Base-by-base conservation (phyloP, 441 rosid species). In the Brassica balearica region DNA sequence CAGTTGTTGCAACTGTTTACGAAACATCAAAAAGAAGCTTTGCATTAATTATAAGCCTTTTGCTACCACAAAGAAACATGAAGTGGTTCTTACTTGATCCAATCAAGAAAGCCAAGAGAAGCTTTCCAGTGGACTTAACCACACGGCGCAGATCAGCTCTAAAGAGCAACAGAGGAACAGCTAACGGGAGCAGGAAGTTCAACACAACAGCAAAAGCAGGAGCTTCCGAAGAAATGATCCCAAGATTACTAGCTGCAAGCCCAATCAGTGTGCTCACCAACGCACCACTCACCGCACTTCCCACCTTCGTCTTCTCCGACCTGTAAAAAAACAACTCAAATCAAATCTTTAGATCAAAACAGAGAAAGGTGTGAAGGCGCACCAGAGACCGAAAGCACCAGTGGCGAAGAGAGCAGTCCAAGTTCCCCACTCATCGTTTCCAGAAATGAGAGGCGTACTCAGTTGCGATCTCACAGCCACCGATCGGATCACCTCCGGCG, bases 381-480 rank as follows among this genome's bases (percentile, higher is more conserved):
- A 91, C 97, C 98, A 95, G 83, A 92, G 84, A 74, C 98, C 97
- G 19, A 92, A 85, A 80, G 97, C 95, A 23, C 97, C 92, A 23
- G 89, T 84, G 63, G 92, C 89, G 84, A 91, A 92, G 75, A 95
- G 93, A 20, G 88, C 86, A 53, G 97, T 91, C 97, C 97, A 95
- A 36, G 82, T 92, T 67, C 92, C 96, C 98, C 97, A 95, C 65
- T 81, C 86, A 69, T 95, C 98, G 68, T 84, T 73, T 3, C 95
- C 86, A 72, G 94, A 86, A 72, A 92, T 85, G 72, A 95, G 87
- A 61, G 98, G 96, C 63, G 78, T 71, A 67, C 9, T 87, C 81
- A 91, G 65, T 65, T 78, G 85, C 75, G 96, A 93, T 82, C 91
- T 71, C 66, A 80, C 91, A 3, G 82, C 43, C 5, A 89, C 82